Evolutionary conservation across 108 stramenopile species (phyloP).

Genomic region (Asterionellopsis glacialis): DNA sequence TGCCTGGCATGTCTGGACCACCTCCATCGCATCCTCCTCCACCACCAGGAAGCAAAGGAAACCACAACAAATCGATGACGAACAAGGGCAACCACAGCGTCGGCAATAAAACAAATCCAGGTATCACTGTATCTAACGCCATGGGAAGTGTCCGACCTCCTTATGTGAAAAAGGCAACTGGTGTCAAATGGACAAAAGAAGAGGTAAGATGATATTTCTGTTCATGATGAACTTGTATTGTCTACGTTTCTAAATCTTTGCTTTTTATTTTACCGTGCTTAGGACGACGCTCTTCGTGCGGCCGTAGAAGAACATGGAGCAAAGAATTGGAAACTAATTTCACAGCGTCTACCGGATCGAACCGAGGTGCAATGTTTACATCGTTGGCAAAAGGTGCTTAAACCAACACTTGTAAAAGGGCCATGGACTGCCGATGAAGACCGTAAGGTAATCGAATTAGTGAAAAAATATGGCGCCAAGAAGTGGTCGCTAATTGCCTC

Average conservation of each 20-base stretch:
- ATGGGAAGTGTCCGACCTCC: not conserved
- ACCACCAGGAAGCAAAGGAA: not conserved
- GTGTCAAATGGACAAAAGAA: constrained; percentile 47
- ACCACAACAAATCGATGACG: not conserved
- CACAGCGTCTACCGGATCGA: constrained; percentile 38
- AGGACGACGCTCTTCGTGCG: constrained; percentile 55
- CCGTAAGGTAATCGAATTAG: constrained; percentile 63
- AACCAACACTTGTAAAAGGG: constrained; percentile 69
- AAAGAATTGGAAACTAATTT: constrained; percentile 73
- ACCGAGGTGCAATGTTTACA: constrained; percentile 74
- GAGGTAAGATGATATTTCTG: constrained; percentile 17
- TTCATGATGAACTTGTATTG: not conserved
- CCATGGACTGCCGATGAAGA: constrained; percentile 94
- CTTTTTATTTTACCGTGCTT: not conserved
- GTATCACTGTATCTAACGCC: not conserved
- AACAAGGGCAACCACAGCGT: not conserved
- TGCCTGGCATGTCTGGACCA: constrained; percentile 9
- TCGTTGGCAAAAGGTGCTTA: constrained; percentile 71
- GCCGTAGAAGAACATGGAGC: constrained; percentile 60
- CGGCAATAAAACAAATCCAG: not conserved
- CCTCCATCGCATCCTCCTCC: constrained; percentile 10
- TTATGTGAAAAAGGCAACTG: constrained; percentile 24
- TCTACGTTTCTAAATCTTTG: not conserved
- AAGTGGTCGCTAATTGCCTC: constrained; percentile 79
- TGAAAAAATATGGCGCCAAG: constrained; percentile 60